These are phyloP conservation scores for Xerocomus spinulosus DNA, from an alignment of 768 basidiomycete genomes.

Conservation along the genomic window DNA sequence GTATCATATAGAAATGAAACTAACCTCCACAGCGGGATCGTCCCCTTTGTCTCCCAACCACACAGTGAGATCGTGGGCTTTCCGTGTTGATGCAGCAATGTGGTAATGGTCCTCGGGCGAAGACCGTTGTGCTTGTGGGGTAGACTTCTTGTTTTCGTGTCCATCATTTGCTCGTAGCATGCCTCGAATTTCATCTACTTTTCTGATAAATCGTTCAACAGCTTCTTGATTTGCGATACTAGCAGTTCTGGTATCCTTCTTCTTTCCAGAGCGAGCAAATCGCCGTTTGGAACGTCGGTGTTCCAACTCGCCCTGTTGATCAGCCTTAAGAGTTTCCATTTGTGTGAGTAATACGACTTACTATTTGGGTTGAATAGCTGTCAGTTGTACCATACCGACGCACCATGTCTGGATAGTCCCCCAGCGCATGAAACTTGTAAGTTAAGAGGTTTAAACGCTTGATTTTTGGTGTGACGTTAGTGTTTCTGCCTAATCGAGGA, in stretches of 20 bases:
- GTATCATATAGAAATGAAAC: too few relatives aligned
- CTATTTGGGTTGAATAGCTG: conserved; percentile 33
- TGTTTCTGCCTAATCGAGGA: background rate
- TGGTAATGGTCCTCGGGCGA: background rate
- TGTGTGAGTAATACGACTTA: conserved; percentile 7
- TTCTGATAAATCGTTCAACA: background rate
- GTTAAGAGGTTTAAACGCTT: conserved; percentile 13
- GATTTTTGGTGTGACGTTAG: background rate
- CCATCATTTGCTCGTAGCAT: background rate
- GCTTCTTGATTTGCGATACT: background rate
- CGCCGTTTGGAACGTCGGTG: conserved; percentile 21
- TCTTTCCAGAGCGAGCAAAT: background rate
- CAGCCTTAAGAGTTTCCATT: background rate
- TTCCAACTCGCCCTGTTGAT: conserved; percentile 34
- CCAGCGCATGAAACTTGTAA: conserved; percentile 16
- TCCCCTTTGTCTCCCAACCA: background rate
- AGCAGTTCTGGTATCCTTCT: background rate
- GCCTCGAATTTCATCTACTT: background rate
- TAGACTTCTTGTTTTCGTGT: background rate
- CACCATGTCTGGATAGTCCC: conserved; percentile 13
- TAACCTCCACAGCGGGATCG: background rate
- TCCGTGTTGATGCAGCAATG: background rate
- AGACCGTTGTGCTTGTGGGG: background rate
- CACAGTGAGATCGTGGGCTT: background rate
- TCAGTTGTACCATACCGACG: conserved; percentile 31